Evolutionary conservation across 495 filamentous ascomycete genomes (phyloP).

Genomic region (Saxophila tyrrhenica): DNA sequence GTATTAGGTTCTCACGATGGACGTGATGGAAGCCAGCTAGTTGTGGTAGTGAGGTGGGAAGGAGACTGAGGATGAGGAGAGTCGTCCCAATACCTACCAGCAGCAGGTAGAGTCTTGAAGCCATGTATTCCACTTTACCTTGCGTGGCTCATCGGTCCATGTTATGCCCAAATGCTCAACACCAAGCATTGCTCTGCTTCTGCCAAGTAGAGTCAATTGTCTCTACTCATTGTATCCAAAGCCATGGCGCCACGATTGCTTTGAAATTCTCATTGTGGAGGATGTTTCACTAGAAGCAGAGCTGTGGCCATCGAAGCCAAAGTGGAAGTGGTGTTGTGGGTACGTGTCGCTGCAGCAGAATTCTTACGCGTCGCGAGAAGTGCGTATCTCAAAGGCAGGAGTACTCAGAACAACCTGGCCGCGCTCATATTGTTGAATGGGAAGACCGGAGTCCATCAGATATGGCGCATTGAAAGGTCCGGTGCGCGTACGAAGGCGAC

Average conservation of each 20-base stretch:
- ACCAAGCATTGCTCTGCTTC: neutral
- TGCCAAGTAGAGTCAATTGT: neutral
- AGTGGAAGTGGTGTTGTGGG: no score
- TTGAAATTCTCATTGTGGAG: neutral
- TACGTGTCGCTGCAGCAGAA: no score
- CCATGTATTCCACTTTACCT: neutral
- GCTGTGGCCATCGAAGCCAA: neutral
- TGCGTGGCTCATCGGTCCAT: neutral
- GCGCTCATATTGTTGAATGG: no score
- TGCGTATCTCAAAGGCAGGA: no score
- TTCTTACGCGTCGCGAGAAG: no score
- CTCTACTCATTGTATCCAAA: neutral
- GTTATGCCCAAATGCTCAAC: no score
- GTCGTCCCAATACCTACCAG: neutral
- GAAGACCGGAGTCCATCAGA: no score
- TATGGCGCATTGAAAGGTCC: no score
- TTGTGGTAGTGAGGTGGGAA: neutral
- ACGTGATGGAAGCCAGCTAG: neutral
- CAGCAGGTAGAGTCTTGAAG: neutral
- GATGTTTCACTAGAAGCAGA: no score
- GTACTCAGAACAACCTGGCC: no score
- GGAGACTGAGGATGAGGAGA: neutral
- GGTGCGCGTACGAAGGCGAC: no score
- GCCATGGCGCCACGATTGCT: neutral
- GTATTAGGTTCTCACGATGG: neutral